Evolutionary conservation across 1,139 yeast species (phyloP).

Genomic region (Geotrichum reessii): DNA sequence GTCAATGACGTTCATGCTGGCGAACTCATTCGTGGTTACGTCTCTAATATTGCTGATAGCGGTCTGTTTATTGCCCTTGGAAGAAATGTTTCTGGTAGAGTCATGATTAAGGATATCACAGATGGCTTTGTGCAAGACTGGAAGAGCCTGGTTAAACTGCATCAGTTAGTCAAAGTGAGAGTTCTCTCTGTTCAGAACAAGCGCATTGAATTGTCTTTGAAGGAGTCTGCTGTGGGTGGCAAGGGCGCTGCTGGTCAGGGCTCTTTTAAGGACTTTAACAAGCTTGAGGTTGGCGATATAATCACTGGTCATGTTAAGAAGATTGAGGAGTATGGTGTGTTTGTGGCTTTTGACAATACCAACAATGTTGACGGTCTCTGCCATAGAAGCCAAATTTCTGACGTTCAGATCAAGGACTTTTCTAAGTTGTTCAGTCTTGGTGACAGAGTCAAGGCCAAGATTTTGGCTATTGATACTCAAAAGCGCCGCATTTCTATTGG

Average conservation of each 20-base stretch:
- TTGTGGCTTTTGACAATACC: constrained; percentile 73
- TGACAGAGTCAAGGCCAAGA: constrained; percentile 80
- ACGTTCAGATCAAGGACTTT: constrained; percentile 45
- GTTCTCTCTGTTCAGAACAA: constrained; percentile 52
- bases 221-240: constrained; percentile 75
- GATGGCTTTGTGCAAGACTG: constrained; percentile 81
- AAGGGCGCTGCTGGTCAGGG: constrained; percentile 40
- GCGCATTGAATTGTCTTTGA: constrained; percentile 69
- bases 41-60: constrained; percentile 65
- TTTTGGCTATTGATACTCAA: constrained; percentile 54
- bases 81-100: constrained; percentile 68
- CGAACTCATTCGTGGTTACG: constrained; percentile 69
- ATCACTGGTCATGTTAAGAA: constrained; percentile 69
- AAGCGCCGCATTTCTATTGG: constrained; percentile 81
- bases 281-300: constrained; percentile 62
- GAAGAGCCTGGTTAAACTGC: constrained; percentile 66
- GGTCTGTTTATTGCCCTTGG: constrained; percentile 81
- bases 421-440: constrained; percentile 72
- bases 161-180: constrained; percentile 75
- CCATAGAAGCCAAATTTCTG: constrained; percentile 82
- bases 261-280: constrained; percentile 50
- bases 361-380: constrained; percentile 77
- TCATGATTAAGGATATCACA: constrained; percentile 72
- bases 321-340: constrained; percentile 86
- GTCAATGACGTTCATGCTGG: constrained; percentile 60